Percentiles rank a stretch among this genome's conserved stretches.
These are phyloP conservation scores for Cudoniella acicularis DNA, from an alignment of 495 filamentous ascomycete genomes.

Conservation along the genomic window DNA sequence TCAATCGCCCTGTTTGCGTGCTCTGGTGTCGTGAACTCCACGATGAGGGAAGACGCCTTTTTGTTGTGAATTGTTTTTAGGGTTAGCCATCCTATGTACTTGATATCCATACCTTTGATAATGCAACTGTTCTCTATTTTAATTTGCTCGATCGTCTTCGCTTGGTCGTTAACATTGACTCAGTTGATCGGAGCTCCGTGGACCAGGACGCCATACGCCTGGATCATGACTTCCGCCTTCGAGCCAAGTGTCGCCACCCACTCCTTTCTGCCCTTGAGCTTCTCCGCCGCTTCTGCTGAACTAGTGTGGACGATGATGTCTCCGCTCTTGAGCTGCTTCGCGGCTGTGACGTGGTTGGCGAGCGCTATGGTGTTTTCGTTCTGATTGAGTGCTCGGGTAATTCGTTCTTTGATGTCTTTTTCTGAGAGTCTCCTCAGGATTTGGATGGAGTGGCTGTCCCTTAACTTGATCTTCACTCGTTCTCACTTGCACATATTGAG, in stretches of 20 bases:
- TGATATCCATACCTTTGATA: slow-evolving; percentile 19
- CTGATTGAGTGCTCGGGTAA: neutral
- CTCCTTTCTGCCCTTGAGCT: slow-evolving; percentile 9
- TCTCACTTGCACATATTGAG: neutral
- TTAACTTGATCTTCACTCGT: neutral
- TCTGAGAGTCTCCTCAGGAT: neutral
- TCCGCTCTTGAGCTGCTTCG: slow-evolving; percentile 14
- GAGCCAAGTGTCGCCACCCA: slow-evolving; percentile 18
- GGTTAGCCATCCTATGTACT: slow-evolving; percentile 21
- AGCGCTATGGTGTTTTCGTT: neutral
- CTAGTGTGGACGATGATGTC: slow-evolving; percentile 13
- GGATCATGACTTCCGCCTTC: slow-evolving; percentile 16
- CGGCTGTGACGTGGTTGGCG: slow-evolving; percentile 1
- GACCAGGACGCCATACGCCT: slow-evolving; percentile 15
- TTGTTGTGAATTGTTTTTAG: slow-evolving; percentile 13
- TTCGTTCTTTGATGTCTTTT: slow-evolving; percentile 4
- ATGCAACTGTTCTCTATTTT: slow-evolving; percentile 23
- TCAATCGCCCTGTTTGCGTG: slow-evolving; percentile 18
- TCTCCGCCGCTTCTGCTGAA: slow-evolving; percentile 6
- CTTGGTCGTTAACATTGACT: slow-evolving; percentile 22
- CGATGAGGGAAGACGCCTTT: slow-evolving; percentile 18
- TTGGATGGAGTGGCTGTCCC: slow-evolving; percentile 3
- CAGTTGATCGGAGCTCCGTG: slow-evolving; percentile 20
- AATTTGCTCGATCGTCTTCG: slow-evolving; percentile 23
- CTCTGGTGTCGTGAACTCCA: slow-evolving; percentile 24